Evolutionary conservation across 305 asterid species (phyloP).

Genomic region (Plantago lanceolata): DNA sequence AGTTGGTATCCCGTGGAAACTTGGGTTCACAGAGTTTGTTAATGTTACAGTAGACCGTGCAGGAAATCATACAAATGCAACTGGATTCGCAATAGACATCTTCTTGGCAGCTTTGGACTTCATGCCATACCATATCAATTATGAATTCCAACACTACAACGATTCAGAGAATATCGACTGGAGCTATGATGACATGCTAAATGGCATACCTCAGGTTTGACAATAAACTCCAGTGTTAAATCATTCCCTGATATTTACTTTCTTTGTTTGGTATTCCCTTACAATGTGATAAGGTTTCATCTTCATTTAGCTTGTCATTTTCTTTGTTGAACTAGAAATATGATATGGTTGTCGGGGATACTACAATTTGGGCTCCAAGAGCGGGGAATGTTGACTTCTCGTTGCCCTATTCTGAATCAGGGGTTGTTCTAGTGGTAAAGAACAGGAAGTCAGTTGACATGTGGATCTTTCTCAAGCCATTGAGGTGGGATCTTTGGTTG

Average conservation of each 20-base stretch:
- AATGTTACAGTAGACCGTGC: constrained; percentile 22
- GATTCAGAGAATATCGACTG: constrained; percentile 18
- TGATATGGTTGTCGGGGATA: constrained; percentile 53
- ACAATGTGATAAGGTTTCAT: not conserved
- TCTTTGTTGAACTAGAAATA: constrained; percentile 21
- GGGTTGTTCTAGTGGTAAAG: constrained; percentile 39
- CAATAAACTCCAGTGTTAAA: not conserved
- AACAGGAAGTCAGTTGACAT: constrained; percentile 37
- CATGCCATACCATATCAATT: constrained; percentile 17
- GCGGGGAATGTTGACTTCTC: constrained; percentile 37
- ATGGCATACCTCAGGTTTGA: constrained; percentile 28
- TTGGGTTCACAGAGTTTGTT: constrained; percentile 35
- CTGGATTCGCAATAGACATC: constrained; percentile 41
- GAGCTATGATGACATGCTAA: constrained; percentile 30
- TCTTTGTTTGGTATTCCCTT: not conserved
- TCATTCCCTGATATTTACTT: not conserved
- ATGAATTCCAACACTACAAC: constrained; percentile 23
- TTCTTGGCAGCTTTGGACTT: constrained; percentile 23
- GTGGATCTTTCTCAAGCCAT: constrained; percentile 50
- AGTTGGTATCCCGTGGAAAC: constrained; percentile 40
- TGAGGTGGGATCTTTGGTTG: constrained; percentile 65
- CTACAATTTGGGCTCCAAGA: constrained; percentile 45
- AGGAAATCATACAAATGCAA: constrained; percentile 19
- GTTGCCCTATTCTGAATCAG: constrained; percentile 48
- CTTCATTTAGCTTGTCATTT: not conserved